Evolutionary conservation across 805 yeast species (phyloP), one percentile per base, ranked within the genome.

Genomic region (Candida railenensis): DNA sequence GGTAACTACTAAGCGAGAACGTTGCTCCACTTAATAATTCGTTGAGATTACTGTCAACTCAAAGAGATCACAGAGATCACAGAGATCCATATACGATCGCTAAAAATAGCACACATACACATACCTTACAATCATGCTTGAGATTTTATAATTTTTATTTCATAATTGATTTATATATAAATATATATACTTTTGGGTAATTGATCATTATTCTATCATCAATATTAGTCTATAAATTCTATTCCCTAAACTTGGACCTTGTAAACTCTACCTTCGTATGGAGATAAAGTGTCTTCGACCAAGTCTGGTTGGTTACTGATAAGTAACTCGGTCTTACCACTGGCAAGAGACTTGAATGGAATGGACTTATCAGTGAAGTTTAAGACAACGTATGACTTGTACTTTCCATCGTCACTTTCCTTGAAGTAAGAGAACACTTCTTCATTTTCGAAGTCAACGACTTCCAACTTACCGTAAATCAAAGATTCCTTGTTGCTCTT

Each of bases 261-360:
- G 59, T 71, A 74, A 12, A 73, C 57, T 61, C 79, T 70, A 12
- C 73, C 76, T 56, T 75, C 81, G 58, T 69, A 76, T 36, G 80
- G 73, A 40, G 60, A 53, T 53, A 76, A 66, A 20, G 52, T 48
- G 1, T 43, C 55, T 9, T 55, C 52, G n/a, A 55, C 57, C 32
- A 58, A 62, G 48, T 73, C 69, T 16, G 69, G 46, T 58, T 32
- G 18, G 37, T 18, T 18, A 44, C 25, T 21, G 21, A 54, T 58
- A 8, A 72, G 51, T 48, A 73, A 61, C 20, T 62, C 57, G 48
- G 52, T 54, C 12, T 60, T 41, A 14, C 67, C 71, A 8, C 54
- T 52, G 22, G 65, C 53, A 8, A 59, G 49, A 45, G 58, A 55
- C 36, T 62, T 60, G 44, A 69, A 73, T 16, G 58, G 51, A 22